Evolutionary conservation across 2,329 filamentous ascomycete species (phyloP).

Genomic region (Parastagonospora nodorum): DNA sequence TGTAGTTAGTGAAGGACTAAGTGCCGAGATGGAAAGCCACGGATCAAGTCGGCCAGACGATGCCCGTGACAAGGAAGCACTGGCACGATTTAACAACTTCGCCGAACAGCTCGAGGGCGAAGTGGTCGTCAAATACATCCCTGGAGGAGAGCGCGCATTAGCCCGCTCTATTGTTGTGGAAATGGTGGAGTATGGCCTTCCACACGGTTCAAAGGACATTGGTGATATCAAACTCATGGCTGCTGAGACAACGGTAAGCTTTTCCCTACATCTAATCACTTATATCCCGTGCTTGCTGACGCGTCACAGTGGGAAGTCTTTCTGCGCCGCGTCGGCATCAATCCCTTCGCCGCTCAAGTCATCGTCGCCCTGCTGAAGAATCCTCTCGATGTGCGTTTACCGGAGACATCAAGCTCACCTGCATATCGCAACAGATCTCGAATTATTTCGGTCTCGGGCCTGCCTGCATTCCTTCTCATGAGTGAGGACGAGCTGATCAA

Average conservation of each 20-base stretch:
- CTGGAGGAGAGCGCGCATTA: conserved; percentile 50
- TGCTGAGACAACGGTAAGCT: conserved; percentile 60
- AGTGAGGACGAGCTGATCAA: conserved; percentile 53
- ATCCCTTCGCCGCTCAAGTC: conserved; percentile 72
- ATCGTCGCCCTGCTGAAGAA: conserved; percentile 54
- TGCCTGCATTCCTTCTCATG: conserved; percentile 65
- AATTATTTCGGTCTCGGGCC: conserved; percentile 40
- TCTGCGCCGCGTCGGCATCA: conserved; percentile 68
- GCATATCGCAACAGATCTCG: not conserved
- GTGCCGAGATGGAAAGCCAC: conserved; percentile 27
- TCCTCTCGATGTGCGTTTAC: conserved; percentile 13
- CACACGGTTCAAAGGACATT: conserved; percentile 32
- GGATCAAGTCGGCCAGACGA: conserved; percentile 32
- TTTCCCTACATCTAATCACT: not conserved
- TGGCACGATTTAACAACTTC: conserved; percentile 60
- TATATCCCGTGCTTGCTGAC: conserved; percentile 3
- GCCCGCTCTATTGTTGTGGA: conserved; percentile 38
- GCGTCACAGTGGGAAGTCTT: conserved; percentile 65
- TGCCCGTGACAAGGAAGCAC: conserved; percentile 50
- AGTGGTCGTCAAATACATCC: conserved; percentile 45
- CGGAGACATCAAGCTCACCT: conserved; percentile 7
- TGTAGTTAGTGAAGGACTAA: conserved; percentile 61
- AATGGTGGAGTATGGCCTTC: conserved; percentile 43
- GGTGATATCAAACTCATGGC: conserved; percentile 49
- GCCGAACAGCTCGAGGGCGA: conserved; percentile 47